These are phyloP conservation scores for Ophiostoma perfectum DNA, from an alignment of 2,329 filamentous ascomycete species.

Conservation along the genomic window DNA sequence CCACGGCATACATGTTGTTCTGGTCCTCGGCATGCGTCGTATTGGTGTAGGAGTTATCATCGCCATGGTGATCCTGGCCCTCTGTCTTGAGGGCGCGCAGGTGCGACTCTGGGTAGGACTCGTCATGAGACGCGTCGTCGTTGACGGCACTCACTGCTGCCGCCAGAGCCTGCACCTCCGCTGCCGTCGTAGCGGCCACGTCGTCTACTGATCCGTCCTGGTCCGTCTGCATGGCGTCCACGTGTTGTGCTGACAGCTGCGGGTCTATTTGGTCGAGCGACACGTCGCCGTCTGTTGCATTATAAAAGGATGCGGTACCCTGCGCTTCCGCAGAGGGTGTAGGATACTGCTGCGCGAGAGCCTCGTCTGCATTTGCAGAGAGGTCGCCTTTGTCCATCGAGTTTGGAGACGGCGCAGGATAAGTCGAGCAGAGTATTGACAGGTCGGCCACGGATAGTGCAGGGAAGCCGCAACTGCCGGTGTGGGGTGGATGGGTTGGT, in stretches of 20 bases:
- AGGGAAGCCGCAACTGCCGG: not conserved
- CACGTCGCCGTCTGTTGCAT: constrained; percentile 28
- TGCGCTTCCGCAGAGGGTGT: constrained; percentile 43
- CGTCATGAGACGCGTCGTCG: constrained; percentile 6
- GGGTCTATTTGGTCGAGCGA: constrained; percentile 32
- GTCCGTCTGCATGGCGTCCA: constrained; percentile 27
- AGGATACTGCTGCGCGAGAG: constrained; percentile 41
- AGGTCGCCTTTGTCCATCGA: constrained; percentile 33
- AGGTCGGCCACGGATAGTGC: not conserved
- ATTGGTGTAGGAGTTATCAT: constrained; percentile 8
- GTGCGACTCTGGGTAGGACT: constrained; percentile 26
- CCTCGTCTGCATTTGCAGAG: constrained; percentile 35
- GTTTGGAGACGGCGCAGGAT: not conserved
- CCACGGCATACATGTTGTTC: constrained; percentile 16
- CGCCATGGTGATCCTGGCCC: constrained; percentile 11
- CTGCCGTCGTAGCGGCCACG: constrained; percentile 20
- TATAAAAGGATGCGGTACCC: constrained; percentile 40
- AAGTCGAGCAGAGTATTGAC: not conserved
- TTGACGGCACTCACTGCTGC: constrained; percentile 11
- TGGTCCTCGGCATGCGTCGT: constrained; percentile 14
- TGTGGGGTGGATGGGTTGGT: not conserved
- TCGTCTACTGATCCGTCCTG: constrained; percentile 11
- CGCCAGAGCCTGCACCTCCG: constrained; percentile 16
- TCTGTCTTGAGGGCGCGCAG: constrained; percentile 25
- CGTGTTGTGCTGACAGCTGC: constrained; percentile 26